Percentiles rank a stretch among this genome's conserved stretches.
phyloP scores from a whole-genome alignment of 768 basidiomycete genomes.

The Mrakia gelida region DNA sequence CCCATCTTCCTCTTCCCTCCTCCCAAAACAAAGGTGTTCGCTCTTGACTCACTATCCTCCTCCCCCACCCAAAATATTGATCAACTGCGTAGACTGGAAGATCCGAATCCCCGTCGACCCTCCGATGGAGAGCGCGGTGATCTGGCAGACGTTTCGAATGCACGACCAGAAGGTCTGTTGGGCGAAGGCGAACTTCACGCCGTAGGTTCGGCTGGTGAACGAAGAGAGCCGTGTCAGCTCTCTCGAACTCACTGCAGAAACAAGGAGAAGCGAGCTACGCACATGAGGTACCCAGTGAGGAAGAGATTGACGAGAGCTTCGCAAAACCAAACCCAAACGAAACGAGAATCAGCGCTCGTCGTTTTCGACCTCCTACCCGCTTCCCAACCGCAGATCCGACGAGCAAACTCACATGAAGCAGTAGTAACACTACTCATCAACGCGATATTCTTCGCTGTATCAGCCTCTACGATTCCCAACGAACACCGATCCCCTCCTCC shows the following conservation, averaged over 20 bases:
- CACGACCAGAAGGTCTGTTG: conserved; percentile 41
- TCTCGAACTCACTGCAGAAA: background rate
- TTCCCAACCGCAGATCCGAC: background rate
- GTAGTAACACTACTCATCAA: conserved; percentile 6
- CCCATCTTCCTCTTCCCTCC: background rate
- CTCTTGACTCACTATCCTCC: conserved; percentile 3
- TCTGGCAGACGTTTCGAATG: conserved; percentile 40
- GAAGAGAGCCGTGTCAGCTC: background rate
- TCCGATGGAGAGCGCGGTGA: conserved; percentile 37
- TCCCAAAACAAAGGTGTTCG: background rate
- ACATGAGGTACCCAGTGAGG: conserved; percentile 8
- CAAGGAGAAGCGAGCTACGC: background rate
- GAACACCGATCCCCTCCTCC: background rate
- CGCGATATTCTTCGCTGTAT: background rate
- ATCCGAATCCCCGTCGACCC: conserved; percentile 36
- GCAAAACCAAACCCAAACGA: too few relatives aligned
- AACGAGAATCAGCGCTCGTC: background rate
- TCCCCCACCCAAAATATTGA: conserved; percentile 41
- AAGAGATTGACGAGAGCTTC: conserved; percentile 11
- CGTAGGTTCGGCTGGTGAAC: background rate
- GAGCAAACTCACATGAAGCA: background rate
- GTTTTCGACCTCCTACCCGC: background rate
- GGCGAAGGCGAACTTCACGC: conserved; percentile 35
- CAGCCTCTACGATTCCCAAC: background rate
- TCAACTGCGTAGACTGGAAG: conserved; percentile 40